Percentiles rank a stretch among this genome's conserved stretches.
These are phyloP conservation scores for Amanita molliuscula DNA, from an alignment of 768 basidiomycete genomes.

Conservation along the genomic window DNA sequence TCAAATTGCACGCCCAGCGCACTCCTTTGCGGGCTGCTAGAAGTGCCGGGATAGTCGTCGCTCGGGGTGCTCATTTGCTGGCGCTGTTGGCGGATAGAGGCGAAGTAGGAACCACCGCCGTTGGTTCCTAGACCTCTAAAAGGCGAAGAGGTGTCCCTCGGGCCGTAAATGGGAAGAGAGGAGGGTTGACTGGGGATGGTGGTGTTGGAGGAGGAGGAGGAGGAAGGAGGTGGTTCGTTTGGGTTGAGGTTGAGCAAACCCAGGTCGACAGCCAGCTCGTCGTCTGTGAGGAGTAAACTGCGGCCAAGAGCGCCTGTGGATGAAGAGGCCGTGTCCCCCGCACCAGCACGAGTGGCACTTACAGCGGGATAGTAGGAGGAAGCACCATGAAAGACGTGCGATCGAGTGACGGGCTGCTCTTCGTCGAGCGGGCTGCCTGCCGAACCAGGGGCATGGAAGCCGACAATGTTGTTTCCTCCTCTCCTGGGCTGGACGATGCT, in stretches of 20 bases:
- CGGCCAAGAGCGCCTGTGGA: constrained; percentile 17
- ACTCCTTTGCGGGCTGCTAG: constrained; percentile 3
- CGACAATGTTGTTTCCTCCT: constrained; percentile 40
- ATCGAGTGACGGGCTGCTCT: constrained; percentile 11
- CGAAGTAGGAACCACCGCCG: constrained; percentile 18
- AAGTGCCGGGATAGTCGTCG: neutral
- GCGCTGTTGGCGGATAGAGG: constrained; percentile 9
- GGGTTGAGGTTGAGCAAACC: constrained; percentile 48
- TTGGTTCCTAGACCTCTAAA: constrained; percentile 47
- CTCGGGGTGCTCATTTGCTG: constrained; percentile 8
- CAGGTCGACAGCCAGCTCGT: constrained; percentile 69
- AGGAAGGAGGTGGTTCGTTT: constrained; percentile 24
- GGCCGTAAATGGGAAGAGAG: constrained; percentile 69
- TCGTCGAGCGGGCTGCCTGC: constrained; percentile 30
- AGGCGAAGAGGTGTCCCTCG: constrained; percentile 39
- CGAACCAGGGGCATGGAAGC: constrained; percentile 54
- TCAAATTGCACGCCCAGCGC: constrained; percentile 4
- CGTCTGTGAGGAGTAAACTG: constrained; percentile 64
- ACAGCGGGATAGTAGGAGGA: neutral
- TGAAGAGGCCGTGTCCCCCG: neutral
- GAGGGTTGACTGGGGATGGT: constrained; percentile 59
- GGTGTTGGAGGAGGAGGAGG: constrained; percentile 35
- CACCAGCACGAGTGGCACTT: neutral
- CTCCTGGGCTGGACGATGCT: constrained; percentile 71
- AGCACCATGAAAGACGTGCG: constrained; percentile 7